phyloP scores from a whole-genome alignment of 164 flowering plant species.

The Umbellularia californica region DNA sequence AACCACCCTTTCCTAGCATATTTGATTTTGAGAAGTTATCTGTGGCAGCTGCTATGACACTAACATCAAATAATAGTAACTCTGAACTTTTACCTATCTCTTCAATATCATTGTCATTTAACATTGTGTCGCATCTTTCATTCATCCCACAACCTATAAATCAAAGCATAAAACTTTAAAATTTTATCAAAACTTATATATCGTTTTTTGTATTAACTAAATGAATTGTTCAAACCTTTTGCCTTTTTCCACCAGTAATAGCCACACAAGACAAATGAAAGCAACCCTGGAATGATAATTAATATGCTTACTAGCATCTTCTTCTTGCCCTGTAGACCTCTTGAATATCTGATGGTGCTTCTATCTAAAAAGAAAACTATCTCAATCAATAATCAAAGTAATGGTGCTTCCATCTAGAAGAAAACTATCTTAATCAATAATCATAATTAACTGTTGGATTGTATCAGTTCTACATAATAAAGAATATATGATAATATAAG shows the following conservation, averaged over 20 bases:
- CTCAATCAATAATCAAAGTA: not conserved
- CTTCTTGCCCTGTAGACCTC: not conserved
- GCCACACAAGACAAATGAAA: not conserved
- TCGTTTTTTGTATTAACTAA: too few relatives aligned
- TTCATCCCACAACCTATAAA: too few relatives aligned
- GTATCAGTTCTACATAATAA: not conserved
- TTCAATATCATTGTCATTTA: too few relatives aligned
- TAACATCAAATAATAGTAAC: not conserved
- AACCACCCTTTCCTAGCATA: not conserved
- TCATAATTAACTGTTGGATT: not conserved
- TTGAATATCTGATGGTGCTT: not conserved
- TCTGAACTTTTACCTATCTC: not conserved
- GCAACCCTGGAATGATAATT: not conserved
- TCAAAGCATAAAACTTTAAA: too few relatives aligned
- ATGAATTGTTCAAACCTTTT: too few relatives aligned
- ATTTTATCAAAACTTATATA: too few relatives aligned
- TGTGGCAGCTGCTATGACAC: not conserved
- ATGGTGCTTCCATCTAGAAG: not conserved
- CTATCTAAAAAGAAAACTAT: not conserved
- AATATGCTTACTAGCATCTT: not conserved
- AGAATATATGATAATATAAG: too few relatives aligned
- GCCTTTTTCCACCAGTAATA: not conserved
- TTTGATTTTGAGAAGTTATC: not conserved
- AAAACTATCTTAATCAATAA: not conserved
- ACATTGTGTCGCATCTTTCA: too few relatives aligned